phyloP scores from a whole-genome alignment of 1,284 basidiomycete genomes.

The Earliella scabrosa region DNA sequence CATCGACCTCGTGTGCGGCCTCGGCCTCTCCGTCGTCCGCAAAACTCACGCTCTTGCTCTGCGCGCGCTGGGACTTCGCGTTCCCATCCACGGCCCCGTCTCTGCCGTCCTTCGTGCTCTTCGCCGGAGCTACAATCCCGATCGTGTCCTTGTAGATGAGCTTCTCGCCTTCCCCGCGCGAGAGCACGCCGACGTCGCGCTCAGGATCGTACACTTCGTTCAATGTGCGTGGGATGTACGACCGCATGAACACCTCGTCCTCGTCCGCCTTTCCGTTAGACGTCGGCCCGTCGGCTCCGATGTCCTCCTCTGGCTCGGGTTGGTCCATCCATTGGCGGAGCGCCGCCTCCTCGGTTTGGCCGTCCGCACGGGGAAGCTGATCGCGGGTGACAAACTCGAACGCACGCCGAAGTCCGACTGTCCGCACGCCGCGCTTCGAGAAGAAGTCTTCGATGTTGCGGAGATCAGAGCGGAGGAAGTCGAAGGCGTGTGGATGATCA shows the following conservation, averaged over 20 bases:
- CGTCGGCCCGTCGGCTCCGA: slow-evolving; percentile 29
- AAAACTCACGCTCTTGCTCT: slow-evolving; percentile 26
- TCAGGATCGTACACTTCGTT: slow-evolving; percentile 94
- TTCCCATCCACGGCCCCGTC: slow-evolving; percentile 22
- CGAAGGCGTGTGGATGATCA: slow-evolving; percentile 95
- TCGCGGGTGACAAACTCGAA: slow-evolving; percentile 90
- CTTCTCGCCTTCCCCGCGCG: slow-evolving; percentile 67
- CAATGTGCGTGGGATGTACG: slow-evolving; percentile 91
- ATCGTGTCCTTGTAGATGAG: slow-evolving; percentile 89
- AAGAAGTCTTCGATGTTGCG: slow-evolving; percentile 96
- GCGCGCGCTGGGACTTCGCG: neutral
- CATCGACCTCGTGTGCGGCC: slow-evolving; percentile 22
- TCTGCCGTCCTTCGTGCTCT: slow-evolving; percentile 12
- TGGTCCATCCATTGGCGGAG: slow-evolving; percentile 58
- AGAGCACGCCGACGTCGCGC: slow-evolving; percentile 80
- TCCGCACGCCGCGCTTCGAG: slow-evolving; percentile 71
- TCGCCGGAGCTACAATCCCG: slow-evolving; percentile 61
- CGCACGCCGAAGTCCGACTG: slow-evolving; percentile 80
- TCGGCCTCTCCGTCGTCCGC: slow-evolving; percentile 15
- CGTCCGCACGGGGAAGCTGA: slow-evolving; percentile 31
- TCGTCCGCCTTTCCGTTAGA: slow-evolving; percentile 54
- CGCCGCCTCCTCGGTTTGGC: slow-evolving; percentile 45
- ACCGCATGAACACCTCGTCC: slow-evolving; percentile 85
- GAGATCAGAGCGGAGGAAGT: slow-evolving; percentile 94
- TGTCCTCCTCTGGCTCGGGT: slow-evolving; percentile 32